Evolutionary conservation across 2,329 filamentous ascomycete genomes (phyloP), one percentile per base, ranked within the genome.

Genomic region (Colletotrichum aenigma): DNA sequence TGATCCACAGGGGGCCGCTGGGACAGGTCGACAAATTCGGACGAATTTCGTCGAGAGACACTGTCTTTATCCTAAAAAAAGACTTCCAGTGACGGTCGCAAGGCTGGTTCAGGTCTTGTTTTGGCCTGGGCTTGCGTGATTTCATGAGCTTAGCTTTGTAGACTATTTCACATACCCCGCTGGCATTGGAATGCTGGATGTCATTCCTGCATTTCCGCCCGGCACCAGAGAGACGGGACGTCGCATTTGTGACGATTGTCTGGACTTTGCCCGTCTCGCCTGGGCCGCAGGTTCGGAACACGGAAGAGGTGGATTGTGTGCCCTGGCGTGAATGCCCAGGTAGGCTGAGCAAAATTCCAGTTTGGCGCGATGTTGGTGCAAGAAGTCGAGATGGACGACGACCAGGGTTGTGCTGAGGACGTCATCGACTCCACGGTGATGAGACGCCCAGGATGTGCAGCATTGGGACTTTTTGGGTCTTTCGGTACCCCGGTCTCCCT

Each of bases 391-490:
- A 30, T 62, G 24, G 36, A 48, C 43, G 58, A 9, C 69, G 38
- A n/a, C 38, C 69, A 67, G 26, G 62, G 69, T 60, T n/a, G 52
- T 66, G 34, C 18, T 52, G 58, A 34, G 58, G 65, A 74, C 74
- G 74, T 75, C 74, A 76, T 76, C 65, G 64, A 61, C 74, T 65
- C 74, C 74, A 76, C 70, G 74, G 26, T 15, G 43, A 76, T 66
- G 70, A 76, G 70, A 76, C 58, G 58, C 48, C 65, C 34, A 18
- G 58, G 70, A 68, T 68, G 7, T 72, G 56, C 34, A 68, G n/a
- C 68, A 52, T 38, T 70, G 16, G 56, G 43, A 26, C 43, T 24
- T 48, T 28, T 30, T 24, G 64, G 36, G 13, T 24, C 24, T 69
- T 61, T 69, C 21, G n/a, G 56, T 26, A 52, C 24, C 28, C 48